Base-by-base conservation (phyloP, 495 filamentous ascomycete genomes). In the Paragyromitra xinjiangensis region DNA sequence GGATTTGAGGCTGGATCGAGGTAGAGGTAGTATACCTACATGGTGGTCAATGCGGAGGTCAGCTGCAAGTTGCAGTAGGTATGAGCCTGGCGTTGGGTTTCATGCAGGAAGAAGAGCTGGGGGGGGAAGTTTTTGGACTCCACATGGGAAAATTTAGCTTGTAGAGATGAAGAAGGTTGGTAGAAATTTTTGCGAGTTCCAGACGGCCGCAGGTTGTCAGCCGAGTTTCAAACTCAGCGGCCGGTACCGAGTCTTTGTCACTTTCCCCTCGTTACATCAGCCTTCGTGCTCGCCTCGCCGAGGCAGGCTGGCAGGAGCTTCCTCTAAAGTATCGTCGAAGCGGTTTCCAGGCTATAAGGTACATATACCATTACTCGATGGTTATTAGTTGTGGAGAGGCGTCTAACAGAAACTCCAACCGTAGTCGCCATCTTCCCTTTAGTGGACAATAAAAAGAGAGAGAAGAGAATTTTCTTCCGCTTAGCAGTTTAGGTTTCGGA, bases 351-450 rank as follows among this genome's bases (percentile, higher is more conserved):
- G 45, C 72, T 63, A 64, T 62, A 51, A 50, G 44, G 59, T 64
- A 44, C 59, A 58, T 53, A 39, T 40, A 45, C 70, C 61, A 73
- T 73, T 73, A 73, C 70, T 65, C 61, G 74, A 61, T 77, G 50
- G 34, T 14, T 48, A 77, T 55, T 64, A 42, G 37, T 55, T 22
- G 44, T 29, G 29, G 51, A 45, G 61, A 16, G 16, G 16, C 39
- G n/a, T 29, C 16, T 19, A 56, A 69, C 64, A 75, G 44, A 55
- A 48, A 59, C 50, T 29, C 53, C 55, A 62, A 63, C 72, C 45
- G 39, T 24, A 69, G 45, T 59, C 59, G 73, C 56, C 72, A 42
- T 75, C 34, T 26, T 53, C 45, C 66, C 48, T 72, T 64, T 77
- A 76, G 40, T 19, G 59, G 69, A 45, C 34, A 77, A 55, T n/a